These are phyloP conservation scores for Epichloe scottii DNA, from an alignment of 2,329 filamentous ascomycete genomes.

Conservation along the genomic window DNA sequence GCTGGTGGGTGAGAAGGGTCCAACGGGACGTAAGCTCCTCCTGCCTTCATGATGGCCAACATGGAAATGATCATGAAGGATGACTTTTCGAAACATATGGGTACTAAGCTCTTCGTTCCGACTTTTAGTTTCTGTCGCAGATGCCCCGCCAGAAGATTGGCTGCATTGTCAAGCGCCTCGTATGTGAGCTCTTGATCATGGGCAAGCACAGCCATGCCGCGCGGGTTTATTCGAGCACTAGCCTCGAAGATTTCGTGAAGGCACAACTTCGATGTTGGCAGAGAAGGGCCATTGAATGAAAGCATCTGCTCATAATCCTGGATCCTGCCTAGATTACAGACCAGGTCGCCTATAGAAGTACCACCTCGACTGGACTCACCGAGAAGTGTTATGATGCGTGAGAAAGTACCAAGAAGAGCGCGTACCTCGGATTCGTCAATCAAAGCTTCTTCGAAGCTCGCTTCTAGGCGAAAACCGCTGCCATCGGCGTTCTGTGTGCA, in stretches of 20 bases:
- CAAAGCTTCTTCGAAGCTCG: background rate
- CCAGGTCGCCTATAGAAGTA: background rate
- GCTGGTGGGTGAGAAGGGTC: background rate
- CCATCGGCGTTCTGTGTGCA: conserved; percentile 21
- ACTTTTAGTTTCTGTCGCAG: background rate
- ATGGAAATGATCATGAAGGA: background rate
- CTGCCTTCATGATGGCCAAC: background rate
- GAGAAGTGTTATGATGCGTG: background rate
- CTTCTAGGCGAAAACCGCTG: conserved; percentile 16
- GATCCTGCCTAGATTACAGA: background rate
- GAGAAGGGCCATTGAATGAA: background rate
- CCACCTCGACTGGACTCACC: background rate
- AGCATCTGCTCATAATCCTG: background rate
- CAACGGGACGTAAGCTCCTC: background rate
- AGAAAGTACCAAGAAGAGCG: background rate
- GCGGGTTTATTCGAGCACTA: background rate
- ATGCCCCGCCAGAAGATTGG: background rate
- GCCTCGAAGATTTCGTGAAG: background rate
- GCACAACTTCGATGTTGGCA: background rate
- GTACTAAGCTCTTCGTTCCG: background rate
- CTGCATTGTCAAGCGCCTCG: background rate
- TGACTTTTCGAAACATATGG: background rate
- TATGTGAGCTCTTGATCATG: background rate
- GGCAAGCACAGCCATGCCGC: background rate
- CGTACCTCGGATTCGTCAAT: conserved; percentile 30